phyloP scores from a whole-genome alignment of 495 filamentous ascomycete genomes.

The Penicillium mononematosum region DNA sequence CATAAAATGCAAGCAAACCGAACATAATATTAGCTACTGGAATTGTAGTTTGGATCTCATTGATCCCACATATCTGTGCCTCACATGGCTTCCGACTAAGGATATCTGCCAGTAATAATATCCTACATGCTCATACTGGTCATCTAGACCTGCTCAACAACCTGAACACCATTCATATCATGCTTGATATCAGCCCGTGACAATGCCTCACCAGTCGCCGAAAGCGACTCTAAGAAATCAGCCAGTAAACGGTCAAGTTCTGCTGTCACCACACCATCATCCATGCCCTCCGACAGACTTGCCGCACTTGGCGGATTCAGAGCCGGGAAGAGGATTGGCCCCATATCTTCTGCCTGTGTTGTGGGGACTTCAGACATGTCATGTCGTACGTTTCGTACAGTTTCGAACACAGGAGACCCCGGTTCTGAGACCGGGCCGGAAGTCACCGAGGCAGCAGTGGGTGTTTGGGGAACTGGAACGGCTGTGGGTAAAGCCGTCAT shows the following conservation, averaged over 20 bases:
- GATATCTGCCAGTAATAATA: background rate
- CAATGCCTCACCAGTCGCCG: slow-evolving; percentile 37
- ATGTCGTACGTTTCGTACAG: slow-evolving; percentile 27
- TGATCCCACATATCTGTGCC: background rate
- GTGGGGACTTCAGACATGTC: slow-evolving; percentile 8
- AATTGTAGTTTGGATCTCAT: background rate
- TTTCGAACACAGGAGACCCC: slow-evolving; percentile 32
- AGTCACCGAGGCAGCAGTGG: slow-evolving; percentile 9
- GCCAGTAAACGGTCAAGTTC: slow-evolving; percentile 43
- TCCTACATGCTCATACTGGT: background rate
- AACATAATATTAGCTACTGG: background rate
- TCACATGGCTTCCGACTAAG: background rate
- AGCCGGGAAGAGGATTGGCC: slow-evolving; percentile 32
- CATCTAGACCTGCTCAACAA: slow-evolving; percentile 15
- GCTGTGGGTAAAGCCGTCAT: slow-evolving; percentile 18
- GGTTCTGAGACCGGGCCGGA: slow-evolving; percentile 22
- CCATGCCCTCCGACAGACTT: slow-evolving; percentile 35
- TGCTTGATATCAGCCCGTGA: slow-evolving; percentile 17
- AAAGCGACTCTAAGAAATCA: slow-evolving; percentile 40
- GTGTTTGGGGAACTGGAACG: slow-evolving; percentile 15
- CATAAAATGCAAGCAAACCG: background rate
- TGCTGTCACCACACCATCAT: slow-evolving; percentile 31
- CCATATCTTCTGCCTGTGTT: slow-evolving; percentile 5
- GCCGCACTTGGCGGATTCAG: slow-evolving; percentile 36
- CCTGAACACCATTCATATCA: slow-evolving; percentile 10